These are phyloP conservation scores for Danielia reshetovae DNA, from an alignment of 805 yeast genomes.

Conservation along the genomic window DNA sequence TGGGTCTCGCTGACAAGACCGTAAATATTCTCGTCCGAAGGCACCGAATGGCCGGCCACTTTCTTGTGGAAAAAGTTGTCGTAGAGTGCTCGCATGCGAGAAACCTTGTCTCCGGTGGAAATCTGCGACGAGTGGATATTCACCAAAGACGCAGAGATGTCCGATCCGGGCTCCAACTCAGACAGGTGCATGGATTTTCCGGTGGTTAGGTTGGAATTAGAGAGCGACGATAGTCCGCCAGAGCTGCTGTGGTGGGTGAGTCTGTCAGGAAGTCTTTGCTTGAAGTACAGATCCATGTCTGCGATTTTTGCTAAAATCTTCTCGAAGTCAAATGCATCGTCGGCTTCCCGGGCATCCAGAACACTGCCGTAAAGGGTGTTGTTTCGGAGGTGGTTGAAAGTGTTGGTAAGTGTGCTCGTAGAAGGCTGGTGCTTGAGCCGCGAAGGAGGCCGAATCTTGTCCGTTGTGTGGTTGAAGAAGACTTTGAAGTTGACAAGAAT, in stretches of 20 bases:
- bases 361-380: background rate
- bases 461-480: slow-evolving; percentile 16
- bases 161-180: background rate
- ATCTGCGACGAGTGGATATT: slow-evolving; percentile 1
- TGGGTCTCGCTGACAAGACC: slow-evolving; percentile 23
- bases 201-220: background rate
- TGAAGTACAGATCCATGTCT: slow-evolving; percentile 14
- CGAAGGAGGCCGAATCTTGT: slow-evolving; percentile 1
- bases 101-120: background rate
- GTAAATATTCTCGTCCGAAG: slow-evolving; percentile 14
- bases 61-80: background rate
- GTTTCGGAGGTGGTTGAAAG: slow-evolving; percentile 3
- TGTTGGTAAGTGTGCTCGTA: background rate
- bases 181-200: background rate
- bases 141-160: background rate
- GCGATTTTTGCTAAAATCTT: slow-evolving; percentile 16
- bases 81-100: slow-evolving; percentile 2
- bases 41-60: no score
- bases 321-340: slow-evolving; percentile 15
- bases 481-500: slow-evolving; percentile 32
- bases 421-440: slow-evolving; percentile 2
- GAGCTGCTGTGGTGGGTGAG: background rate
- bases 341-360: slow-evolving; percentile 2
- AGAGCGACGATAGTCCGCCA: background rate
- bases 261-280: background rate